Conservation (phyloP, 2,329 filamentous ascomycete species). For the Epichloe glyceriae region DNA sequence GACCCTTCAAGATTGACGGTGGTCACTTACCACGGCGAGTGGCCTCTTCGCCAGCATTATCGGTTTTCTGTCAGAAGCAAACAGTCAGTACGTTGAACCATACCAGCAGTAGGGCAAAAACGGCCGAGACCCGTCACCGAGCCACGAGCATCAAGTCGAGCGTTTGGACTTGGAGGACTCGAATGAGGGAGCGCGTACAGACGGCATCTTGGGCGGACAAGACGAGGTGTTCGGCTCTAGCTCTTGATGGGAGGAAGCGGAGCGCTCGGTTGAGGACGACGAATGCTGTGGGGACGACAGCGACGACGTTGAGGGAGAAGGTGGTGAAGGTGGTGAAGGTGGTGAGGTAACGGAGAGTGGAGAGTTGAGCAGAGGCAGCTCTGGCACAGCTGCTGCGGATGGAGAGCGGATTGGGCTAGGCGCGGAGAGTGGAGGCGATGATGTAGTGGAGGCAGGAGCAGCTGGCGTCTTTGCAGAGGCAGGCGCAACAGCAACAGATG, state of each 20-base stretch:
- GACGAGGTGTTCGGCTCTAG: slow-evolving; percentile 15
- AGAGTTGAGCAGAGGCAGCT: slow-evolving; percentile 29
- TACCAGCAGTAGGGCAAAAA: slow-evolving; percentile 8
- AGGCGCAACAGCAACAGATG: neutral
- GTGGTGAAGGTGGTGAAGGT: slow-evolving; percentile 18
- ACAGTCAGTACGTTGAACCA: slow-evolving; percentile 11
- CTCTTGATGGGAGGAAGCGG: slow-evolving; percentile 14
- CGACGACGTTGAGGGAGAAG: slow-evolving; percentile 18
- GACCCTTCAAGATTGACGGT: neutral
- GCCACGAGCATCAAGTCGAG: slow-evolving; percentile 4
- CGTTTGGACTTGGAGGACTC: slow-evolving; percentile 1
- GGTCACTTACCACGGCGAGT: slow-evolving; percentile 25
- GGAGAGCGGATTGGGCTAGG: slow-evolving; percentile 3
- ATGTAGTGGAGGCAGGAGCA: slow-evolving; percentile 17
- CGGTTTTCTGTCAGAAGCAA: slow-evolving; percentile 17
- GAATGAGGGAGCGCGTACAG: slow-evolving; percentile 29
- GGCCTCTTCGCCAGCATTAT: slow-evolving; percentile 25
- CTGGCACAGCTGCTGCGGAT: slow-evolving; percentile 11
- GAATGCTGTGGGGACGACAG: slow-evolving; percentile 15
- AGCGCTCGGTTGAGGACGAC: slow-evolving; percentile 12
- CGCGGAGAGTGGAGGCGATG: slow-evolving; percentile 18
- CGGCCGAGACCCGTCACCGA: slow-evolving; percentile 8
- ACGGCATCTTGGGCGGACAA: slow-evolving; percentile 37
- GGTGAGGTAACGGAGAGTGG: slow-evolving; percentile 17
- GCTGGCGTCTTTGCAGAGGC: slow-evolving; percentile 1